These are phyloP conservation scores for Eimeria praecox DNA, from an alignment of 169 alveolate species.

Conservation along the genomic window DNA sequence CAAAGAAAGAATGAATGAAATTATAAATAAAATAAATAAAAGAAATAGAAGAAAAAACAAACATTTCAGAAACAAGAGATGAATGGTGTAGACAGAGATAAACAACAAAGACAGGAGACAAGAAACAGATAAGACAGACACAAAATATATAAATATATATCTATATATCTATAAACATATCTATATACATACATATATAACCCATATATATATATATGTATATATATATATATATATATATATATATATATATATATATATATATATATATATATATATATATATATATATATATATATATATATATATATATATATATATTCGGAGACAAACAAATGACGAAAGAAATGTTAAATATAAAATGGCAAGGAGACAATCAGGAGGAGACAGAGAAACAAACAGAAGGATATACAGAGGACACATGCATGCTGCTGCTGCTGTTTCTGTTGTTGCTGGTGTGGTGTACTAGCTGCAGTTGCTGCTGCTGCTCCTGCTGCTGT, in stretches of 20 bases:
- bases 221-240: too few species aligned
- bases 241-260: too few species aligned
- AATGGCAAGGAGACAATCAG: not conserved
- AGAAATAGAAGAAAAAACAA: not conserved
- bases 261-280: too few species aligned
- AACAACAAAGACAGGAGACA: not conserved
- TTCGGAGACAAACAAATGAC: not conserved
- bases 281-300: too few species aligned
- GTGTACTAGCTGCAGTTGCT: not conserved
- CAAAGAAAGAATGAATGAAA: not conserved
- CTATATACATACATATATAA: too few species aligned
- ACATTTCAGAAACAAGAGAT: too few species aligned
- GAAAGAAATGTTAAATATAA: too few species aligned
- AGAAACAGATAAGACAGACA: too few species aligned
- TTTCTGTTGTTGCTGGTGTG: constrained; percentile 2
- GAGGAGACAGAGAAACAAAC: not conserved
- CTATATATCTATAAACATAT: too few species aligned
- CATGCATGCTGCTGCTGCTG: constrained; percentile 25
- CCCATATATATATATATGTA: too few species aligned
- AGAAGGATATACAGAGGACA: not conserved
- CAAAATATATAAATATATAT: too few species aligned
- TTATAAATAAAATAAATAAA: not conserved
- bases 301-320: too few species aligned
- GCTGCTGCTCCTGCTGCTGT: not conserved
- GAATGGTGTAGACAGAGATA: not conserved